Percentiles rank a stretch among this genome's conserved stretches.
Conservation (phyloP, 768 basidiomycete genomes). For the Peribolospora kevripleyi region DNA sequence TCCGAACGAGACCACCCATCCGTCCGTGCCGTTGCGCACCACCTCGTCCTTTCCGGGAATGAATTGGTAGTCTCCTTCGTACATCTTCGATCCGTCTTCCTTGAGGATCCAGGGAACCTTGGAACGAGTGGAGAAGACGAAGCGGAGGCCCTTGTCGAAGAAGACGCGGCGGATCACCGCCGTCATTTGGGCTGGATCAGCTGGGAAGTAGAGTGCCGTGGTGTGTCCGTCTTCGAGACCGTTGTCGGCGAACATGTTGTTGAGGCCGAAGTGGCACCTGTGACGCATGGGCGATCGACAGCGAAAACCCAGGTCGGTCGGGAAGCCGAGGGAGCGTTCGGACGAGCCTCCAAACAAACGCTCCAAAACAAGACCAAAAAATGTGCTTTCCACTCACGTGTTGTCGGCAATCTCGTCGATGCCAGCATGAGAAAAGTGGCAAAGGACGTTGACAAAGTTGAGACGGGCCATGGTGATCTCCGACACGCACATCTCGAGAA, state of each 20-base stretch:
- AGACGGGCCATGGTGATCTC: conserved; percentile 82
- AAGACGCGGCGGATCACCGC: conserved; percentile 38
- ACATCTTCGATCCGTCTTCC: conserved; percentile 40
- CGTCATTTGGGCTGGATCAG: conserved; percentile 55
- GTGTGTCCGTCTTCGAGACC: conserved; percentile 48
- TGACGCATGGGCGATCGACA: neutral
- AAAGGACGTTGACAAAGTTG: conserved; percentile 66
- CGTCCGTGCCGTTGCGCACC: conserved; percentile 45
- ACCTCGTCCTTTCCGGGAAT: conserved; percentile 64
- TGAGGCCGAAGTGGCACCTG: conserved; percentile 44
- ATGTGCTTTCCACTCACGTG: conserved; percentile 3
- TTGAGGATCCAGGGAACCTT: conserved; percentile 71
- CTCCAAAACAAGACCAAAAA: neutral
- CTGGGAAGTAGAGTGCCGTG: conserved; percentile 68
- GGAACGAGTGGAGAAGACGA: conserved; percentile 68
- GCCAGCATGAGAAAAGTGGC: conserved; percentile 74
- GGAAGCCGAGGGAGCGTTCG: too few relatives aligned
- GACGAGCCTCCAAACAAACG: neutral
- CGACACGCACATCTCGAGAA: conserved; percentile 72
- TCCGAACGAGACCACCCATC: conserved; percentile 64
- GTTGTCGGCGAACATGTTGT: conserved; percentile 67
- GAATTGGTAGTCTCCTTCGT: conserved; percentile 44
- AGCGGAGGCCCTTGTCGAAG: conserved; percentile 58
- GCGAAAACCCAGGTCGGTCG: too few relatives aligned
- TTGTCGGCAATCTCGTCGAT: conserved; percentile 24